Evolutionary conservation across 73 alveolate species (phyloP).

Genomic region (Durusdinium trenchii): DNA sequence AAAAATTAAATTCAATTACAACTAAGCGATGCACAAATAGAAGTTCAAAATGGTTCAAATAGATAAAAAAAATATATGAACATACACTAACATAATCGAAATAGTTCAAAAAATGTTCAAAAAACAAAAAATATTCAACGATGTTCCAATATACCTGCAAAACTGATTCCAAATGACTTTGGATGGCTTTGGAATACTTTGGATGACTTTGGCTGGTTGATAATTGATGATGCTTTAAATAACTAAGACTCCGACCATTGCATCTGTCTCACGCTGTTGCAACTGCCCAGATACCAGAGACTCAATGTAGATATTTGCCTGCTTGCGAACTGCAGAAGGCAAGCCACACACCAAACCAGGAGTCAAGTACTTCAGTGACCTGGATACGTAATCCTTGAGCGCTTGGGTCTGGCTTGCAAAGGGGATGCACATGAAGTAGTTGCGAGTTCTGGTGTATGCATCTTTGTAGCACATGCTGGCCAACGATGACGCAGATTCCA

Average conservation of each 20-base stretch:
- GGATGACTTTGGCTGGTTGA: no score
- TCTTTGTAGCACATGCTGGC: not conserved
- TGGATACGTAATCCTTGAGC: not conserved
- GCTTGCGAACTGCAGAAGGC: not conserved
- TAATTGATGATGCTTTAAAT: no score
- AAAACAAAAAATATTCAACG: no score
- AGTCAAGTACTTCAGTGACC: not conserved
- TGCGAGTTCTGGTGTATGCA: not conserved
- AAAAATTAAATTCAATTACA: no score
- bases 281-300: not conserved
- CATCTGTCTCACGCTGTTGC: not conserved
- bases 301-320: not conserved
- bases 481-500: not conserved
- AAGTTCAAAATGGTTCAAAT: no score
- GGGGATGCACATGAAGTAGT: not conserved
- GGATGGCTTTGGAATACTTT: no score
- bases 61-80: no score
- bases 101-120: no score
- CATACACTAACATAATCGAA: no score
- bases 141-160: no score
- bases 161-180: no score
- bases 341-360: not conserved
- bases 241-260: not conserved
- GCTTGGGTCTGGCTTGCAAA: not conserved
- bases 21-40: no score